A percentile compares a stretch with the other conserved stretches of the same genome.
phyloP scores from a whole-genome alignment of 2,329 filamentous ascomycete species.

The Pestalotiopsis sp. region DNA sequence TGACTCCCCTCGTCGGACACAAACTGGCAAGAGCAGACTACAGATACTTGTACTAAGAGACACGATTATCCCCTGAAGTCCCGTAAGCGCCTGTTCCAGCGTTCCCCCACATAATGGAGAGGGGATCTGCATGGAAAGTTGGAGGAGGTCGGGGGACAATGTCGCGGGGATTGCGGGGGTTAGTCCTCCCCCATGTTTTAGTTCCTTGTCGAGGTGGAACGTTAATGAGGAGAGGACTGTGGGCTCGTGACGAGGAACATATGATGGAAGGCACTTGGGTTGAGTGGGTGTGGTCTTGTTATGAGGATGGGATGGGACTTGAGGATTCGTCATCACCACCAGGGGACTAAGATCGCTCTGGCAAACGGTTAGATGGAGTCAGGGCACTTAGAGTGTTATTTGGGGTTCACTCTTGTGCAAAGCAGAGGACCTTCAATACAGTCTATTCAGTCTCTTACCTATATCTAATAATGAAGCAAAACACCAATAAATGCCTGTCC shows the following conservation, averaged over 20 bases:
- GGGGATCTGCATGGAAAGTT: slow-evolving; percentile 1
- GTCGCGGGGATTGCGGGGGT: slow-evolving; percentile 5
- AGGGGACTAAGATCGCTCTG: too few relatives aligned
- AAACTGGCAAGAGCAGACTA: neutral
- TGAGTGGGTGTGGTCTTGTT: neutral
- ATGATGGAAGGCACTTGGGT: neutral
- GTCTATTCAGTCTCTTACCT: neutral
- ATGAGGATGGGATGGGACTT: too few relatives aligned
- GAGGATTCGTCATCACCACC: too few relatives aligned
- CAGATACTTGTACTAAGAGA: neutral
- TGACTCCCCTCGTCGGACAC: neutral
- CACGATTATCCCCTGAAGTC: neutral
- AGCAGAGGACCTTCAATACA: neutral
- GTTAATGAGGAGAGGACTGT: neutral
- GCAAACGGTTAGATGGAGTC: too few relatives aligned
- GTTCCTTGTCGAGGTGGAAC: slow-evolving; percentile 1
- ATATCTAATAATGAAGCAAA: neutral
- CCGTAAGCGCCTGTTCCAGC: neutral
- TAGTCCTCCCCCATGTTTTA: neutral
- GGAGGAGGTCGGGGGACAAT: slow-evolving; percentile 1
- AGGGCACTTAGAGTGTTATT: too few relatives aligned
- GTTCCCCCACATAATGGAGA: neutral
- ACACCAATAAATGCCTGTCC: neutral
- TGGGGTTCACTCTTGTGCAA: neutral
- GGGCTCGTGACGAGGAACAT: neutral